Percentiles rank a stretch among this genome's conserved stretches.
These are phyloP conservation scores for Corymbia maculata DNA, from an alignment of 345 rosid species.

Conservation along the genomic window DNA sequence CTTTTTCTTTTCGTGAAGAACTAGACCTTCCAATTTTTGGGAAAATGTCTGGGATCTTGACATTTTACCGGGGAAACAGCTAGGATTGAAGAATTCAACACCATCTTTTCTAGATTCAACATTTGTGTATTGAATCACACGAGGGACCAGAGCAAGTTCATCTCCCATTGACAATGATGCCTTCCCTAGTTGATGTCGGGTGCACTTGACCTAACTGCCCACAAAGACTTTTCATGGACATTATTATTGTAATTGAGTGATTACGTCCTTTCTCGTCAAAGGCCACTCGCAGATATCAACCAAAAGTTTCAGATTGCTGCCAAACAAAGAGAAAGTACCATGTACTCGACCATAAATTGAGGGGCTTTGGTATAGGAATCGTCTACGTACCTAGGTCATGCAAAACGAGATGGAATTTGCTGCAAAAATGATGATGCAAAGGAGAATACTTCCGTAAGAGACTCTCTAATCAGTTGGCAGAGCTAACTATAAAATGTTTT, in stretches of 20 bases:
- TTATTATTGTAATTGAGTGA: background rate
- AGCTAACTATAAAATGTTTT: background rate
- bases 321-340: background rate
- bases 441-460: background rate
- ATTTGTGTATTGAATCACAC: background rate
- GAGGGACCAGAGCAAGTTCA: background rate
- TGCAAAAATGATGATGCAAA: background rate
- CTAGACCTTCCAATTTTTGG: background rate
- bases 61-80: background rate
- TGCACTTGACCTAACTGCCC: background rate
- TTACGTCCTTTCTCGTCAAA: background rate
- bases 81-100: background rate
- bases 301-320: background rate
- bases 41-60: background rate
- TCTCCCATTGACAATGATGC: background rate
- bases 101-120: background rate
- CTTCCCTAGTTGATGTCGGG: background rate
- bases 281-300: background rate
- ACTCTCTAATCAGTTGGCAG: background rate
- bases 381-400: background rate
- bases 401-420: background rate
- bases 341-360: background rate
- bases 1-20: background rate
- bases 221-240: background rate
- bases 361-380: background rate